These are phyloP conservation scores for Lentinus brumalis DNA, from an alignment of 768 basidiomycete genomes.

Conservation along the genomic window DNA sequence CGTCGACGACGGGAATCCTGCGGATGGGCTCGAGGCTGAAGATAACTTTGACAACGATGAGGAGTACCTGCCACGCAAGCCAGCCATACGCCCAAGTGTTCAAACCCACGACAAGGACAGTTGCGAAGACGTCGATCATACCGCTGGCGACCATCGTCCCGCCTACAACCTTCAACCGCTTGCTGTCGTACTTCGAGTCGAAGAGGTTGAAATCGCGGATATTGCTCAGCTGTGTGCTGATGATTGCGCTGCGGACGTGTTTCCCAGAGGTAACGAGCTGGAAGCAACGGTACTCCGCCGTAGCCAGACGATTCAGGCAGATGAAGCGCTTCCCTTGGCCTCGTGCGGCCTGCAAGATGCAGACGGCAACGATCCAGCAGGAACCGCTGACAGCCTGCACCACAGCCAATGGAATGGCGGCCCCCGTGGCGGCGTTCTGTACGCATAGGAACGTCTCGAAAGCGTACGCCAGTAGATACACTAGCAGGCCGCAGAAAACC, in stretches of 20 bases:
- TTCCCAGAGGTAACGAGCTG: constrained; percentile 8
- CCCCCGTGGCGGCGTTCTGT: constrained; percentile 5
- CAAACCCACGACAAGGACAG: constrained; percentile 7
- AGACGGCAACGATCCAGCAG: constrained; percentile 1
- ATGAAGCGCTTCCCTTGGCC: constrained; percentile 5
- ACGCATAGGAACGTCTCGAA: constrained; percentile 9
- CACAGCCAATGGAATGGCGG: neutral
- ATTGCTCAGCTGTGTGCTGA: constrained; percentile 13
- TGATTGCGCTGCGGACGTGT: constrained; percentile 6
- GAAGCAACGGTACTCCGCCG: constrained; percentile 10
- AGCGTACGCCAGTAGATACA: neutral
- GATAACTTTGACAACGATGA: constrained; percentile 4
- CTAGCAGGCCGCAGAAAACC: neutral
- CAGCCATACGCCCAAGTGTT: constrained; percentile 10
- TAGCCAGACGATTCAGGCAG: constrained; percentile 2
- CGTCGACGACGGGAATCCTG: neutral
- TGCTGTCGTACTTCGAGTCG: constrained; percentile 7
- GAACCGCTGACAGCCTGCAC: constrained; percentile 1
- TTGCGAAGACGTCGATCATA: constrained; percentile 6
- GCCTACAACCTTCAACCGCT: neutral
- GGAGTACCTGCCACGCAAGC: neutral
- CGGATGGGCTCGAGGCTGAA: constrained; percentile 11
- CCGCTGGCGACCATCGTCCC: constrained; percentile 4
- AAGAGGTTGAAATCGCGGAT: constrained; percentile 11
- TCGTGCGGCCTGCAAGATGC: neutral